A percentile compares a stretch with the other conserved stretches of the same genome.
Conservation (phyloP, 2,329 filamentous ascomycete genomes). For the Xylariaceae sp. region DNA sequence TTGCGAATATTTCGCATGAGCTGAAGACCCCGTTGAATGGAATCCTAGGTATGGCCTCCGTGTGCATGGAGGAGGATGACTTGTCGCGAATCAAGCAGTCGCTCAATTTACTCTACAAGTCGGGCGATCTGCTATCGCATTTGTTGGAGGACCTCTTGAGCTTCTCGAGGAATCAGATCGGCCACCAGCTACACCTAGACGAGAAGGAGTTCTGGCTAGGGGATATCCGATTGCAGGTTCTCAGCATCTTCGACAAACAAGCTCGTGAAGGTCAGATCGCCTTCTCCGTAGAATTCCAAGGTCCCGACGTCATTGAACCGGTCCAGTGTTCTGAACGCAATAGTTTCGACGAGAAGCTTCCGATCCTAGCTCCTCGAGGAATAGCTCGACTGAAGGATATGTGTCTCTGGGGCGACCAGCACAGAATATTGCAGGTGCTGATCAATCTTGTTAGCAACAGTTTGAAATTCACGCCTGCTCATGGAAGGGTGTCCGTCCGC, state of each 20-base stretch:
- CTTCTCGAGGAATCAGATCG: conserved; percentile 93
- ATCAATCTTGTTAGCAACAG: conserved; percentile 92
- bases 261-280: conserved; percentile 74
- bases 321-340: conserved; percentile 36
- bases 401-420: conserved; percentile 88
- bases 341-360: conserved; percentile 38
- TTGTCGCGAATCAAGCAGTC: conserved; percentile 73
- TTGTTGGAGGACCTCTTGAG: conserved; percentile 84
- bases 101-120: conserved; percentile 84
- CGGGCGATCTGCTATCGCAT: conserved; percentile 77
- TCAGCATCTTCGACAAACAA: conserved; percentile 87
- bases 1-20: conserved; percentile 86
- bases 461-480: conserved; percentile 80
- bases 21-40: conserved; percentile 94
- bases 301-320: conserved; percentile 38
- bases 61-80: conserved; percentile 90
- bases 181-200: conserved; percentile 75
- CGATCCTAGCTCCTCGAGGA: conserved; percentile 61
- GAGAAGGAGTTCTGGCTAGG: conserved; percentile 79
- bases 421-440: conserved; percentile 85
- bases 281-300: conserved; percentile 68
- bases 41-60: conserved; percentile 88
- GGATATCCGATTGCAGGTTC: conserved; percentile 78
- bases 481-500: conserved; percentile 69
- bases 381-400: conserved; percentile 73